Percentiles rank a stretch among this genome's conserved stretches.
phyloP scores from a whole-genome alignment of 768 basidiomycete genomes.

The Amanita muscaria region DNA sequence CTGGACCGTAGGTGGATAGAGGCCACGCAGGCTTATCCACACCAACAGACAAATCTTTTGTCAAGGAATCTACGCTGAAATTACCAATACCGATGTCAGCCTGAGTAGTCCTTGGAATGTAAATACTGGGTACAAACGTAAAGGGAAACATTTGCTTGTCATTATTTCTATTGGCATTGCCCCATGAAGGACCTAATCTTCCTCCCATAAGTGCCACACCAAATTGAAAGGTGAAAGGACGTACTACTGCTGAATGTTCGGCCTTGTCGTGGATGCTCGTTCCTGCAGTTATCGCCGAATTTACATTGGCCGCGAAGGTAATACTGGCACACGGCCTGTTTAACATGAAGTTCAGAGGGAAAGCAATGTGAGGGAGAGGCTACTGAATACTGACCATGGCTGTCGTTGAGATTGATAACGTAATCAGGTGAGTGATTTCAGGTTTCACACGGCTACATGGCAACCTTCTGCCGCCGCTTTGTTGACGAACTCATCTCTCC shows the following conservation, averaged over 20 bases:
- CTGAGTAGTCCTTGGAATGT: background rate
- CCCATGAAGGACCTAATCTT: conserved; percentile 33
- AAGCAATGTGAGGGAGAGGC: background rate
- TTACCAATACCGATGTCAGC: background rate
- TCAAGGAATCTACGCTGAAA: conserved; percentile 51
- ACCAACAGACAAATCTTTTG: conserved; percentile 47
- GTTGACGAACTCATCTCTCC: too few relatives aligned
- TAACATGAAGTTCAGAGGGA: too few relatives aligned
- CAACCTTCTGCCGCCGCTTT: too few relatives aligned
- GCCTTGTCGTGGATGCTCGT: conserved; percentile 45
- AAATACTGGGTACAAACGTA: conserved; percentile 30
- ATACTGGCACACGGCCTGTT: conserved; percentile 51
- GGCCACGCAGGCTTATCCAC: conserved; percentile 75
- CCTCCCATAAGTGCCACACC: background rate
- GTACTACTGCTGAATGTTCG: conserved; percentile 42
- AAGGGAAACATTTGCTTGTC: conserved; percentile 27
- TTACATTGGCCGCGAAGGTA: conserved; percentile 56
- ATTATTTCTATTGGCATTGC: conserved; percentile 16
- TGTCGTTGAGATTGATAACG: background rate
- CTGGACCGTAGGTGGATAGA: conserved; percentile 68
- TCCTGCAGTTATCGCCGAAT: conserved; percentile 57
- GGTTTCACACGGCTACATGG: background rate
- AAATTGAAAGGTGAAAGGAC: conserved; percentile 20
- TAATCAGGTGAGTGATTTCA: background rate
- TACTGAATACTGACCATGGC: background rate